These are phyloP conservation scores for Cyclotella choctawhatcheeana DNA, from an alignment of 108 stramenopile species.

Conservation along the genomic window DNA sequence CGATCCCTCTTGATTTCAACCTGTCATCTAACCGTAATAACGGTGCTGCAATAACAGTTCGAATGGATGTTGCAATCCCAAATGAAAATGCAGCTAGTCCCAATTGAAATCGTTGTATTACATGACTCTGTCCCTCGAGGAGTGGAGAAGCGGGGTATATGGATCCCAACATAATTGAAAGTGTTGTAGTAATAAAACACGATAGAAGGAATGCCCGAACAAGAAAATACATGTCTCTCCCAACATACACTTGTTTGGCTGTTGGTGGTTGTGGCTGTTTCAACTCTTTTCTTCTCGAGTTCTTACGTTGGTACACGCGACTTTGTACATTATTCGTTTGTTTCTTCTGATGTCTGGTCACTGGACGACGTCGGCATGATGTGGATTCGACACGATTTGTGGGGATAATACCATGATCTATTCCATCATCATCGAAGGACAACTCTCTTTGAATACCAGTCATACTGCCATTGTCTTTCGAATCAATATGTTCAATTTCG, in stretches of 20 bases:
- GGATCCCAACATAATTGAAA: neutral
- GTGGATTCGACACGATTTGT: too few relatives aligned
- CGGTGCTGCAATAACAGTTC: slow-evolving; percentile 7
- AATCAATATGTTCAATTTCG: too few relatives aligned
- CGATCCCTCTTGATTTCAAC: neutral
- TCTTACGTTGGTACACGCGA: too few relatives aligned
- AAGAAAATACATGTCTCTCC: neutral
- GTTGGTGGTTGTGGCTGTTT: neutral
- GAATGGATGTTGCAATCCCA: slow-evolving; percentile 4
- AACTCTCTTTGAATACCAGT: too few relatives aligned
- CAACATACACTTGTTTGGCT: neutral
- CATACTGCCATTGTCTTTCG: too few relatives aligned
- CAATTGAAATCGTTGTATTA: neutral
- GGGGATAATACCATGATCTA: too few relatives aligned
- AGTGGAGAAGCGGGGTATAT: slow-evolving; percentile 17
- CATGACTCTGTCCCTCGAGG: neutral
- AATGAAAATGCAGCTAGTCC: slow-evolving; percentile 10
- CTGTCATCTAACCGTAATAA: slow-evolving; percentile 1
- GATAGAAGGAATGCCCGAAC: neutral
- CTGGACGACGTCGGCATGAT: too few relatives aligned
- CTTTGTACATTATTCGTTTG: too few relatives aligned
- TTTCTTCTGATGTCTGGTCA: too few relatives aligned
- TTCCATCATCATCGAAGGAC: too few relatives aligned
- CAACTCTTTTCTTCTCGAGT: neutral
- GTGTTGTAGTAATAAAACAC: neutral